phyloP scores from a whole-genome alignment of 2,329 filamentous ascomycete species.

The Lachnellula suecica region DNA sequence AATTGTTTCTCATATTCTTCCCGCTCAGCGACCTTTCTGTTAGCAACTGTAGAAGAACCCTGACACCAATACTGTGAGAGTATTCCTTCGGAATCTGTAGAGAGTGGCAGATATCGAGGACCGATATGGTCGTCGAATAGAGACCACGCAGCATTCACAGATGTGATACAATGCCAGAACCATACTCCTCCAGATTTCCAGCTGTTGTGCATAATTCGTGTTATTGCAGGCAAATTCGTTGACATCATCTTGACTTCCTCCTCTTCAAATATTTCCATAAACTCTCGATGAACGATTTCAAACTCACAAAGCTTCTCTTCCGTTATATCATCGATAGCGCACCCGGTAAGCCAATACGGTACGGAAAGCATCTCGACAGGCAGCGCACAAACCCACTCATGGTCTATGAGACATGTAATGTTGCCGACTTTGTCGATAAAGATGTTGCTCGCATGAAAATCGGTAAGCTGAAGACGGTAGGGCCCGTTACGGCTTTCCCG shows the following conservation, averaged over 20 bases:
- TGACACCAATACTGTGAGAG: constrained; percentile 23
- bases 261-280: constrained; percentile 26
- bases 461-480: constrained; percentile 32
- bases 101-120: constrained; percentile 24
- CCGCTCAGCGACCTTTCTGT: constrained; percentile 15
- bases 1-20: constrained; percentile 16
- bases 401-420: constrained; percentile 34
- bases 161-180: constrained; percentile 31
- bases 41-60: constrained; percentile 21
- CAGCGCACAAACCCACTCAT: constrained; percentile 36
- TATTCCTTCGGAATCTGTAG: constrained; percentile 19
- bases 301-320: constrained; percentile 21
- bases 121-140: constrained; percentile 28
- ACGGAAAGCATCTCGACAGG: constrained; percentile 30
- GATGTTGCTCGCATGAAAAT: constrained; percentile 36
- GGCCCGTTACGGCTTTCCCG: constrained; percentile 28
- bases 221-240: constrained; percentile 15
- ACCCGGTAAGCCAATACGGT: constrained; percentile 34
- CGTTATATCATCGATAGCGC: constrained; percentile 20
- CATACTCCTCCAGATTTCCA: constrained; percentile 31
- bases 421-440: constrained; percentile 38
- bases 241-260: constrained; percentile 19
- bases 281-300: constrained; percentile 21
- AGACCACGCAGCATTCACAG: constrained; percentile 26
- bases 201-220: constrained; percentile 23